Percentiles rank a stretch among this genome's conserved stretches.
Evolutionary conservation across 2,329 filamentous ascomycete species (phyloP).

Genomic region (Alternaria brassicae): DNA sequence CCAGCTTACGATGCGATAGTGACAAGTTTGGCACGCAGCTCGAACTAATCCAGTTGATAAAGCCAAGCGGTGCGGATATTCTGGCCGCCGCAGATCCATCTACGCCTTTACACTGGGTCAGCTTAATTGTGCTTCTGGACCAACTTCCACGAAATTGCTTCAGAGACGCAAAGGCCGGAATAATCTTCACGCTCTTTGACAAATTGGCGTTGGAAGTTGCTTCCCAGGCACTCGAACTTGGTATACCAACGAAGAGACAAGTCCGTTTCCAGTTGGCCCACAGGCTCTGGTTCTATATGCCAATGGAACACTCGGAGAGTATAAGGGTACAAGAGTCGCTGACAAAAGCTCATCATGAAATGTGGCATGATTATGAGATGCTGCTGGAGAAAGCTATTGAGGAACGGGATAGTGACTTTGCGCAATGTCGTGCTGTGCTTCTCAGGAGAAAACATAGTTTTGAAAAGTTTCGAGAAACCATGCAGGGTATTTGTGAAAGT

Average conservation of each 20-base stretch:
- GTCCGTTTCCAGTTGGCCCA: background rate
- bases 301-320: background rate
- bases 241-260: background rate
- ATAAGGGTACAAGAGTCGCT: background rate
- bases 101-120: slow-evolving; percentile 8
- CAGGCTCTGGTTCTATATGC: background rate
- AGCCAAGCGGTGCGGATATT: background rate
- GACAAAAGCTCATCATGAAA: background rate
- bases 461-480: background rate
- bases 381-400: background rate
- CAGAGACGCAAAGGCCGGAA: background rate
- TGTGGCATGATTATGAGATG: background rate
- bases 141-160: slow-evolving; percentile 11
- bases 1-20: background rate
- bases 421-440: background rate
- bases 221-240: background rate
- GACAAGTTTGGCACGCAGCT: background rate
- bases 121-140: slow-evolving; percentile 7
- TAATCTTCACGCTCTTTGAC: slow-evolving; percentile 8
- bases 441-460: background rate
- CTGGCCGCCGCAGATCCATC: slow-evolving; percentile 1
- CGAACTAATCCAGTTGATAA: background rate
- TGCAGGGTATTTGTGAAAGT: background rate
- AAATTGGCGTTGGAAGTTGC: background rate
- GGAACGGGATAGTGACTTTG: background rate